Conservation (phyloP, 768 basidiomycete species). For the Dioszegia aurantiaca region DNA sequence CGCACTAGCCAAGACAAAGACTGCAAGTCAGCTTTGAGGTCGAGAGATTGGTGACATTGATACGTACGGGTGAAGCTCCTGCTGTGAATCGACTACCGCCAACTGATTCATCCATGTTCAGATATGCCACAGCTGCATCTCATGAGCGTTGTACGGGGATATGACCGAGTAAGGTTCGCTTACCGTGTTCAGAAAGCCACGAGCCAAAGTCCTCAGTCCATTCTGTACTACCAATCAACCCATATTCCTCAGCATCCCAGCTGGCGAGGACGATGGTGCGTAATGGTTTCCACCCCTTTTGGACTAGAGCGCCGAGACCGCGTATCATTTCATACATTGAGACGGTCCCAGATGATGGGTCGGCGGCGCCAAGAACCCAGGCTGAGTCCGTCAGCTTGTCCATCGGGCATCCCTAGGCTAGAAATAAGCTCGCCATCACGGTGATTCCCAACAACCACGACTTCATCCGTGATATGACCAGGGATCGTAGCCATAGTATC, state of each 20-base stretch:
- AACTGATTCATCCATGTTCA: conserved; percentile 75
- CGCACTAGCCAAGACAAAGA: conserved; percentile 75
- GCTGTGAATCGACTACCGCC: conserved; percentile 62
- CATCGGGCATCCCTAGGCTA: too few species aligned
- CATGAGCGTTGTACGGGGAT: too few species aligned
- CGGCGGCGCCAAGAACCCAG: conserved; percentile 67
- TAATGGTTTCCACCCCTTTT: conserved; percentile 77
- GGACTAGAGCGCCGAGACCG: conserved; percentile 67
- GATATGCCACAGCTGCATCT: conserved; percentile 67
- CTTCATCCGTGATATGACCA: conserved; percentile 61
- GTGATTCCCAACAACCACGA: conserved; percentile 82
- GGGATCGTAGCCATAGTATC: conserved; percentile 47
- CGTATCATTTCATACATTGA: conserved; percentile 73
- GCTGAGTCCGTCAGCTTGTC: conserved; percentile 34
- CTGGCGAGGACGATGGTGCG: conserved; percentile 69
- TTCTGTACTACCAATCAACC: conserved; percentile 72
- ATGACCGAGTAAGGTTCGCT: too few species aligned
- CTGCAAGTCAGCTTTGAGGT: conserved; percentile 10
- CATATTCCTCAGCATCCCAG: conserved; percentile 69
- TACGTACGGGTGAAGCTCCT: conserved; percentile 62
- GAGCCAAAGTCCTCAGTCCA: conserved; percentile 87
- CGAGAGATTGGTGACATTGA: neutral
- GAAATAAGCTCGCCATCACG: conserved; percentile 66
- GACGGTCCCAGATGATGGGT: conserved; percentile 67
- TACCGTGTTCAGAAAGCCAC: conserved; percentile 67